A percentile compares a stretch with the other conserved stretches of the same genome.
phyloP scores from a whole-genome alignment of 441 rosid genomes.

The Adansonia gregorii region DNA sequence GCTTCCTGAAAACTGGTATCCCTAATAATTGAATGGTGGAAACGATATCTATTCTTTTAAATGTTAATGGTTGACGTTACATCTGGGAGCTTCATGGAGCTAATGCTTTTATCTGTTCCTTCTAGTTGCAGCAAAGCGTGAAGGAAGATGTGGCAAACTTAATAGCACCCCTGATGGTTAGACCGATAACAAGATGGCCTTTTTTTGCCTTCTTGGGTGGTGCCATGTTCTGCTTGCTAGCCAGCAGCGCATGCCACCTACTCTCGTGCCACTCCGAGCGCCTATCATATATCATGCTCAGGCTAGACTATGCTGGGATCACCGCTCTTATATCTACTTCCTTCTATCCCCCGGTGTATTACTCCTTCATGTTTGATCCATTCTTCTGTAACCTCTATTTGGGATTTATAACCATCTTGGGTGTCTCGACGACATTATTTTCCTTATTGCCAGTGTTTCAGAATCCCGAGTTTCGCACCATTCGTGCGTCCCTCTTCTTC shows the following conservation, averaged over 20 bases:
- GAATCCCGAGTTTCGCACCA: conserved; percentile 63
- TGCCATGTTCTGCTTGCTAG: conserved; percentile 89
- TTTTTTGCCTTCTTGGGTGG: conserved; percentile 82
- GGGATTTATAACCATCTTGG: conserved; percentile 77
- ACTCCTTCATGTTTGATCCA: conserved; percentile 89
- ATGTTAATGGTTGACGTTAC: not conserved
- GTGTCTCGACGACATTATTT: conserved; percentile 61
- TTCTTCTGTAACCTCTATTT: conserved; percentile 84
- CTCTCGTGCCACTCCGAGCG: conserved; percentile 87
- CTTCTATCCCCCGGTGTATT: conserved; percentile 87
- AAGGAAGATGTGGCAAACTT: conserved; percentile 61
- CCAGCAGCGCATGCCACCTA: conserved; percentile 84
- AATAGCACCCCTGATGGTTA: conserved; percentile 53
- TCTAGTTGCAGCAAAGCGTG: conserved; percentile 47
- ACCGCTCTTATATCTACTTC: conserved; percentile 86
- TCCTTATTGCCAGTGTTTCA: conserved; percentile 85
- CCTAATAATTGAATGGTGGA: not conserved
- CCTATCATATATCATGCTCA: conserved; percentile 79
- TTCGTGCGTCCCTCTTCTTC: conserved; percentile 75
- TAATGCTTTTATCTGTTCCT: conserved; percentile 10
- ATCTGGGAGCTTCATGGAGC: conserved; percentile 12
- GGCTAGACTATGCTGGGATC: conserved; percentile 88
- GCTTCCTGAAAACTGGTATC: not conserved
- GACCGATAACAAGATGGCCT: conserved; percentile 76
- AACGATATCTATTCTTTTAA: not conserved